phyloP scores from a whole-genome alignment of 768 basidiomycete genomes.

The Suillus americanus region DNA sequence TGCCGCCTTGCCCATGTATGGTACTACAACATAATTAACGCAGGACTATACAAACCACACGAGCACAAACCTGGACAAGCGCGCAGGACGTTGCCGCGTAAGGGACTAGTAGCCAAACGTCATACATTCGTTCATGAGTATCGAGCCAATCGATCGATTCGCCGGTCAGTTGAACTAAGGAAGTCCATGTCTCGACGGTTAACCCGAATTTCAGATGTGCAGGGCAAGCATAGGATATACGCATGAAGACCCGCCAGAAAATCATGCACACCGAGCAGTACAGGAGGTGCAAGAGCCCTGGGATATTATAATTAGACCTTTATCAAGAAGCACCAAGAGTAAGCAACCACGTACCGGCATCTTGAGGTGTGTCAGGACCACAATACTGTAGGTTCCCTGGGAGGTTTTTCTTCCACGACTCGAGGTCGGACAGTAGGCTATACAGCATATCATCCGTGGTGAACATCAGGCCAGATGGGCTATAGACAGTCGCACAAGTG shows the following conservation, averaged over 20 bases:
- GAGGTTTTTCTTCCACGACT: conserved; percentile 75
- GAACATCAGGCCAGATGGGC: conserved; percentile 84
- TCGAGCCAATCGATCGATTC: conserved; percentile 92
- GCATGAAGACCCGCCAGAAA: conserved; percentile 98
- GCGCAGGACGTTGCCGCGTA: conserved; percentile 90
- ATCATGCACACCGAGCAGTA: conserved; percentile 93
- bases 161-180: conserved; percentile 68
- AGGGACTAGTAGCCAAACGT: conserved; percentile 83
- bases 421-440: conserved; percentile 60
- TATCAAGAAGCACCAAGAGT: background rate
- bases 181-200: conserved; percentile 77
- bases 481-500: conserved; percentile 28
- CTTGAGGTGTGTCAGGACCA: conserved; percentile 63
- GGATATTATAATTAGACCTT: conserved; percentile 7
- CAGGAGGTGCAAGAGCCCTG: conserved; percentile 85
- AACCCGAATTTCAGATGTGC: conserved; percentile 85
- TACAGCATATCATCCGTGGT: conserved; percentile 81
- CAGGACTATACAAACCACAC: background rate
- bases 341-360: conserved; percentile 54
- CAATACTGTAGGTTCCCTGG: conserved; percentile 77
- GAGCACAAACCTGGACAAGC: conserved; percentile 73
- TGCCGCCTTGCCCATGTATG: conserved; percentile 89
- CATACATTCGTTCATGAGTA: conserved; percentile 74
- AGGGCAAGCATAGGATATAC: conserved; percentile 91
- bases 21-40: conserved; percentile 51